Evolutionary conservation across 495 filamentous ascomycete genomes (phyloP).

Genomic region (Evernia prunastri): DNA sequence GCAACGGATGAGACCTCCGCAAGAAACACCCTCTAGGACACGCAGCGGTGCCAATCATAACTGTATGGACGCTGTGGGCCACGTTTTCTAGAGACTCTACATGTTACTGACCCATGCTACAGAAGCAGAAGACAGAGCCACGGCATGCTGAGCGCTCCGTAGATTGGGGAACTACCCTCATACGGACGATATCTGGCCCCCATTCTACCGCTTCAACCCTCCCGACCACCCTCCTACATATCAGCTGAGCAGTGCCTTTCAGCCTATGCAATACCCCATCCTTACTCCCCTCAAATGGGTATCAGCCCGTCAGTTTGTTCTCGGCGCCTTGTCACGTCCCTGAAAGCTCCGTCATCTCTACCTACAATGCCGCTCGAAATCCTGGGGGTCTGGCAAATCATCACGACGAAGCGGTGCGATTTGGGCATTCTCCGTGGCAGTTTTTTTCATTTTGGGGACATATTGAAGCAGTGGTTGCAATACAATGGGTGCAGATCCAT

Average conservation of each 20-base stretch:
- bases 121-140: not conserved
- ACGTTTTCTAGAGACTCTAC: not conserved
- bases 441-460: too few relatives aligned
- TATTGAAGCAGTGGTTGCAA: too few relatives aligned
- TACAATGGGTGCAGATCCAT: too few relatives aligned
- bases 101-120: not conserved
- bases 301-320: not conserved
- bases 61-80: too few relatives aligned
- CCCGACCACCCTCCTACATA: not conserved
- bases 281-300: not conserved
- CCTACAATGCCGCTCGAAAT: too few relatives aligned
- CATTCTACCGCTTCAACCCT: not conserved
- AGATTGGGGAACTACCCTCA: not conserved
- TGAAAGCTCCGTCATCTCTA: not conserved
- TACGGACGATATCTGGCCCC: not conserved
- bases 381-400: too few relatives aligned
- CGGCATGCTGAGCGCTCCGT: not conserved
- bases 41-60: too few relatives aligned
- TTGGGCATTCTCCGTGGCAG: too few relatives aligned
- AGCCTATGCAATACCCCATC: not conserved
- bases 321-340: not conserved
- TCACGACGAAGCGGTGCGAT: too few relatives aligned
- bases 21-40: too few relatives aligned
- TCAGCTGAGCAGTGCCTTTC: not conserved
- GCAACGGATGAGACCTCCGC: too few relatives aligned